Percentiles rank a stretch among this genome's conserved stretches.
phyloP scores from a whole-genome alignment of 805 yeast genomes.

The Hanseniaspora pseudoguilliermondii region DNA sequence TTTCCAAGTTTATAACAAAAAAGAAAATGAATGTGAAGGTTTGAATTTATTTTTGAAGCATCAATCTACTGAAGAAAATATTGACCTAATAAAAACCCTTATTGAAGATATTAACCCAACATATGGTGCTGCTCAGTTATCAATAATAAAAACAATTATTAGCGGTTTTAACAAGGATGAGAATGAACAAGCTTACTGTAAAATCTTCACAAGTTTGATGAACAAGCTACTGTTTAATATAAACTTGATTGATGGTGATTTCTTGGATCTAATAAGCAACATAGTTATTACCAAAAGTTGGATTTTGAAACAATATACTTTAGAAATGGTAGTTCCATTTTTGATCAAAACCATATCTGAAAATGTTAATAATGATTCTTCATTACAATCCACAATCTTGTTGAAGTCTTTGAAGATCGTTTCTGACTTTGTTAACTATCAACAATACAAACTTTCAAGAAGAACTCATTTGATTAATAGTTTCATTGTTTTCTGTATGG shows the following conservation, averaged over 20 bases:
- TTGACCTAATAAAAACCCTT: not conserved
- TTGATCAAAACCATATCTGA: conserved; percentile 23
- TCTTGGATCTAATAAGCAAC: not conserved
- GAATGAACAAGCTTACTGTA: not conserved
- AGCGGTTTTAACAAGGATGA: not conserved
- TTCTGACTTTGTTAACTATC: conserved; percentile 51
- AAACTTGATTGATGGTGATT: not conserved
- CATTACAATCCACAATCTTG: conserved; percentile 5
- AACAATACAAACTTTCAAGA: conserved; percentile 54
- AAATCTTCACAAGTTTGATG: conserved; percentile 1
- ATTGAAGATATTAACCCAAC: not conserved
- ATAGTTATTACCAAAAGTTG: conserved; percentile 33
- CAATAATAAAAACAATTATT: not conserved
- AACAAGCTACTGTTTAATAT: not conserved
- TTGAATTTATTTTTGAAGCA: not conserved
- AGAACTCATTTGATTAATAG: conserved; percentile 57
- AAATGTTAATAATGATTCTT: not conserved
- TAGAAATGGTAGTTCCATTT: conserved; percentile 42
- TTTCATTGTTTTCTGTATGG: conserved; percentile 40
- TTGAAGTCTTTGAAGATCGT: conserved; percentile 26
- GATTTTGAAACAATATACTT: conserved; percentile 51
- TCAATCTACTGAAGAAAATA: not conserved
- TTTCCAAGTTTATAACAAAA: not conserved
- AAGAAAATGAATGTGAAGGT: not conserved
- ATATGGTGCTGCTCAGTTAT: not conserved